These are phyloP conservation scores for Hemerocallis citrina DNA, from an alignment of 106 monocot species.

Conservation along the genomic window DNA sequence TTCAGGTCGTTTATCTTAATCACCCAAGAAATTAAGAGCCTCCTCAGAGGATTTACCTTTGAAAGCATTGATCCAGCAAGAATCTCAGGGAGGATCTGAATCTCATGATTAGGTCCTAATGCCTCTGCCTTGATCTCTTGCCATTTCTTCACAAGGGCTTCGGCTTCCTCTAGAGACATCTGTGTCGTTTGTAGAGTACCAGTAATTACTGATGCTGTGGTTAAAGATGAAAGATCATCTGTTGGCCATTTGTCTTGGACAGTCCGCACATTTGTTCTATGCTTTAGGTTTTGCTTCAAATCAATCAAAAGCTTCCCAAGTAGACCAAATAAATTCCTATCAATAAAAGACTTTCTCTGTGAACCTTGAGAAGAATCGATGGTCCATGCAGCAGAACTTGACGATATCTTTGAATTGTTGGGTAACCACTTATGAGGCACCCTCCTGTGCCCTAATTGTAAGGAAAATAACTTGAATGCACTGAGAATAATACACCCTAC, in stretches of 20 bases:
- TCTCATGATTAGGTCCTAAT: slow-evolving; percentile 65
- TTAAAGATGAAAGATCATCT: slow-evolving; percentile 19
- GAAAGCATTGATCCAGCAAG: slow-evolving; percentile 88
- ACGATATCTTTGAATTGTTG: slow-evolving; percentile 13
- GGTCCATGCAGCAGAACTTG: slow-evolving; percentile 11
- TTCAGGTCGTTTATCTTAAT: too few relatives aligned
- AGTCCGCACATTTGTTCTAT: slow-evolving; percentile 11
- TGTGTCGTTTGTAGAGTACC: slow-evolving; percentile 14
- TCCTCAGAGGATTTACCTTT: slow-evolving; percentile 29
- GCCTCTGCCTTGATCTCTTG: slow-evolving; percentile 85
- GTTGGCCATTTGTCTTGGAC: slow-evolving; percentile 15
- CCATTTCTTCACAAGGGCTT: slow-evolving; percentile 72
- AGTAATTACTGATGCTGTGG: slow-evolving; percentile 13
- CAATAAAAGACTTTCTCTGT: slow-evolving; percentile 8
- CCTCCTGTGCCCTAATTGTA: slow-evolving; percentile 28
- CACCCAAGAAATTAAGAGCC: background rate
- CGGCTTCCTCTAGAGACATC: slow-evolving; percentile 80
- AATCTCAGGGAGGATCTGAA: slow-evolving; percentile 50
- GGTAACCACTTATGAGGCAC: slow-evolving; percentile 7
- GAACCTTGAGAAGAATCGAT: slow-evolving; percentile 1
- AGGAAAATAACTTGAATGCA: slow-evolving; percentile 30
- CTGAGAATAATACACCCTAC: slow-evolving; percentile 45
- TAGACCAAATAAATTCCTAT: slow-evolving; percentile 9
- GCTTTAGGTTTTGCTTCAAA: slow-evolving; percentile 22
- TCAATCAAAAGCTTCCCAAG: slow-evolving; percentile 27